These are phyloP conservation scores for Myriosclerotinia duriaeana DNA, from an alignment of 2,329 filamentous ascomycete genomes.

Conservation along the genomic window DNA sequence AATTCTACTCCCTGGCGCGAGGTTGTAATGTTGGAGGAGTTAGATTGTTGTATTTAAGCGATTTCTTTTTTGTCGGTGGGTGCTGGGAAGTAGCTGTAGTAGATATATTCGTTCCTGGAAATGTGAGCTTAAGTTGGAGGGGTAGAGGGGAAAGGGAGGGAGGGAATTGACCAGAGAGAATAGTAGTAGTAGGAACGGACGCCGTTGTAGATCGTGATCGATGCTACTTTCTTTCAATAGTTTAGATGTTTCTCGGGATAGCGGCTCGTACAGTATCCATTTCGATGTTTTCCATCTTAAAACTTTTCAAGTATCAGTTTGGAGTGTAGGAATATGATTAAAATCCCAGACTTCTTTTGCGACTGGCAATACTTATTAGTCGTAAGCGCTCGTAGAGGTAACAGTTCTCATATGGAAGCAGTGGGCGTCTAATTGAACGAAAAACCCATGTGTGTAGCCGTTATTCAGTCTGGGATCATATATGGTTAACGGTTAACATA, in stretches of 20 bases:
- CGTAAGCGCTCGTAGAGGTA: no score
- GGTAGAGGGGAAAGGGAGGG: neutral
- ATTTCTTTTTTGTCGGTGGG: slow-evolving; percentile 55
- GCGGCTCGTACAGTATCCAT: neutral
- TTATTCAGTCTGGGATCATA: no score
- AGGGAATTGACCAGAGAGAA: slow-evolving; percentile 52
- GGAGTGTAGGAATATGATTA: no score
- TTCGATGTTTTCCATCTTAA: neutral
- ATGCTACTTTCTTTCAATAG: slow-evolving; percentile 43
- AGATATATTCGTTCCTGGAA: slow-evolving; percentile 60
- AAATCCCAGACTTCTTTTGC: no score
- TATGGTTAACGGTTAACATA: no score
- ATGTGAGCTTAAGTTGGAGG: neutral
- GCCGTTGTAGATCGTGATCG: slow-evolving; percentile 61
- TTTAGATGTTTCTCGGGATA: neutral
- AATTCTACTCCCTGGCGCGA: slow-evolving; percentile 43
- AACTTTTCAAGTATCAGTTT: no score
- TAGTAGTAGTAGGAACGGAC: slow-evolving; percentile 62
- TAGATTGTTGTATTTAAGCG: slow-evolving; percentile 58
- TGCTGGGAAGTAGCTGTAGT: slow-evolving; percentile 60
- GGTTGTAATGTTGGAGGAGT: slow-evolving; percentile 52
- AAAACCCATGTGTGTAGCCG: no score
- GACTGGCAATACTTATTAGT: no score
- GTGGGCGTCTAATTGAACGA: no score
- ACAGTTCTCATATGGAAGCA: no score